Evolutionary conservation across 306 rosid genomes (phyloP).

Genomic region (Rubus idaeus): DNA sequence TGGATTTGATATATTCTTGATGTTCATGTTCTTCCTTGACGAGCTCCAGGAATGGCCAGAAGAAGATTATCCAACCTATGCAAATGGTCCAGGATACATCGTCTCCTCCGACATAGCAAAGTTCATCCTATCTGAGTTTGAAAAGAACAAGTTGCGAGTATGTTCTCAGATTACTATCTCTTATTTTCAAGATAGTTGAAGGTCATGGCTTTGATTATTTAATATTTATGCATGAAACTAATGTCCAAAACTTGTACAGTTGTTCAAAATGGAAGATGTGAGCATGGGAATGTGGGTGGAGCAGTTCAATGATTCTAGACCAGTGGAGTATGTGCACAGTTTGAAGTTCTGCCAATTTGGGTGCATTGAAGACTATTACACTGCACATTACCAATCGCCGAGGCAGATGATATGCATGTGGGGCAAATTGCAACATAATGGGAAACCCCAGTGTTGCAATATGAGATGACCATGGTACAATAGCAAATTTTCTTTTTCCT

Average conservation of each 20-base stretch:
- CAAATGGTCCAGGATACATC: constrained; percentile 91
- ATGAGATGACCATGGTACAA: constrained; percentile 61
- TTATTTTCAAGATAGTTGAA: background rate
- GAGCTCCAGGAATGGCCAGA: constrained; percentile 82
- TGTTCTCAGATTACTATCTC: background rate
- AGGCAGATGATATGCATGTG: constrained; percentile 93
- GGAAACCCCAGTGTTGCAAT: constrained; percentile 84
- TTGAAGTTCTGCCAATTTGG: constrained; percentile 82
- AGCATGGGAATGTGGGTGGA: constrained; percentile 99
- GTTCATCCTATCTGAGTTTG: constrained; percentile 66
- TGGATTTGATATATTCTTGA: background rate
- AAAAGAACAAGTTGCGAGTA: constrained; percentile 70
- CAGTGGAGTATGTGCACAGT: constrained; percentile 68
- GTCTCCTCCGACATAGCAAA: constrained; percentile 71
- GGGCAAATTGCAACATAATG: constrained; percentile 58
- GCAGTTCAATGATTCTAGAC: constrained; percentile 62
- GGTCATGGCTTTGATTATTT: background rate
- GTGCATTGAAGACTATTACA: constrained; percentile 75
- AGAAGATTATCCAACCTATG: constrained; percentile 93
- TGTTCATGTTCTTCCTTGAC: background rate
- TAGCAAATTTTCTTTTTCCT: background rate
- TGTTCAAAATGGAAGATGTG: constrained; percentile 98
- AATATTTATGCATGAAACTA: background rate
- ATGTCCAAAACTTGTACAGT: constrained; percentile 40
- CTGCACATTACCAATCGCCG: constrained; percentile 93